Conservation (phyloP, 805 yeast genomes). For the Teunomyces kruisii region DNA sequence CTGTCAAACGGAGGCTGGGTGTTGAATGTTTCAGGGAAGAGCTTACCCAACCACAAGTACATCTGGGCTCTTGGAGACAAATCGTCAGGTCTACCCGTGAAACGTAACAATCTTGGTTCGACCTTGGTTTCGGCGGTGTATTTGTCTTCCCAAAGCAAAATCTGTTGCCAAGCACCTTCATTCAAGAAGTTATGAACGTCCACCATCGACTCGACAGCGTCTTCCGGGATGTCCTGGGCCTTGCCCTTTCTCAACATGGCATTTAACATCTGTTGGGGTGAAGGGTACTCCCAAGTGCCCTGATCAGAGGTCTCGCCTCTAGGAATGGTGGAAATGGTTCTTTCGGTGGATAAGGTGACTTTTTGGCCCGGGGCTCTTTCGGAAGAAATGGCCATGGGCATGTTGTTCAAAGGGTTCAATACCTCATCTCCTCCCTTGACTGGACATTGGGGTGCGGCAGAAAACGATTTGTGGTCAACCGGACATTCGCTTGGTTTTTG, state of each 20-base stretch:
- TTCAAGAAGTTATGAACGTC: slow-evolving; percentile 93
- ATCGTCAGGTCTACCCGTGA: slow-evolving; percentile 90
- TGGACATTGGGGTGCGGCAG: slow-evolving; percentile 34
- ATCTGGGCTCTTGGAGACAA: slow-evolving; percentile 80
- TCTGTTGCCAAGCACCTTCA: slow-evolving; percentile 97
- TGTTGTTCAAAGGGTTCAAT: slow-evolving; percentile 82
- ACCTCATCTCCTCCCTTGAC: slow-evolving; percentile 33
- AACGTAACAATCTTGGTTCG: slow-evolving; percentile 76
- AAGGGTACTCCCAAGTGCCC: slow-evolving; percentile 97
- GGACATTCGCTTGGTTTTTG: slow-evolving; percentile 26
- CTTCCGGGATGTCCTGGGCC: slow-evolving; percentile 84
- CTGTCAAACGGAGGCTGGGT: slow-evolving; percentile 92
- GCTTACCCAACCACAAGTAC: slow-evolving; percentile 61
- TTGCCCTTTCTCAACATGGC: slow-evolving; percentile 97
- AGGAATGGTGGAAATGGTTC: slow-evolving; percentile 85
- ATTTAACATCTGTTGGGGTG: slow-evolving; percentile 98
- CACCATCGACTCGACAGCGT: slow-evolving; percentile 95
- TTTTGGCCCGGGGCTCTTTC: slow-evolving; percentile 78
- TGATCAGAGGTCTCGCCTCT: slow-evolving; percentile 63
- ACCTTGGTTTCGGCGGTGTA: slow-evolving; percentile 54
- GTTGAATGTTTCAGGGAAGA: slow-evolving; percentile 72
- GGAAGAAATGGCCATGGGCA: slow-evolving; percentile 74
- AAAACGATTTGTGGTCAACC: slow-evolving; percentile 26
- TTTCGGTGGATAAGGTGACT: slow-evolving; percentile 73
- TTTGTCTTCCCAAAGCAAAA: slow-evolving; percentile 84